Evolutionary conservation across 1,139 yeast genomes (phyloP).

Genomic region (Maudiozyma humilis): DNA sequence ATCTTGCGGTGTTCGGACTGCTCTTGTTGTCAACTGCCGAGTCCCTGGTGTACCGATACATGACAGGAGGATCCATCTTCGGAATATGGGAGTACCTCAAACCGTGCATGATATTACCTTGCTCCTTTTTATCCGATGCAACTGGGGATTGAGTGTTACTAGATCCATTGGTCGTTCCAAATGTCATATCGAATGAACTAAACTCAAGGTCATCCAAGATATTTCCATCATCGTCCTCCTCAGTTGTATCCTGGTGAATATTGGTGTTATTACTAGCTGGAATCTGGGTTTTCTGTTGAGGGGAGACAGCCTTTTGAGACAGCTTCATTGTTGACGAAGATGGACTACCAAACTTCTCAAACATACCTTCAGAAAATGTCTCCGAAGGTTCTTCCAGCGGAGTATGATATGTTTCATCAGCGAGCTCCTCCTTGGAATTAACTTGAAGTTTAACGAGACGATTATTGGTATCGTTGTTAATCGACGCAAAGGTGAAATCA

Average conservation of each 20-base stretch:
- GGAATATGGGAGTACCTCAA: slow-evolving; percentile 1
- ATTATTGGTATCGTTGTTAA: slow-evolving; percentile 12
- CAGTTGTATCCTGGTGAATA: neutral
- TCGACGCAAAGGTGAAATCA: slow-evolving; percentile 17
- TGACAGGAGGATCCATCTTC: slow-evolving; percentile 7
- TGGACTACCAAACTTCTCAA: neutral
- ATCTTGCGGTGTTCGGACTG: neutral
- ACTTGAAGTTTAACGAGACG: slow-evolving; percentile 16
- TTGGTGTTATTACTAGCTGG: too few relatives aligned
- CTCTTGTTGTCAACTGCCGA: slow-evolving; percentile 1
- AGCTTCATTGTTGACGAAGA: neutral
- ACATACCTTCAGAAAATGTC: slow-evolving; percentile 9
- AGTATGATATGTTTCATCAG: slow-evolving; percentile 3
- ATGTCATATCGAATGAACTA: slow-evolving; percentile 29
- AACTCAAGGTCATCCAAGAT: slow-evolving; percentile 27
- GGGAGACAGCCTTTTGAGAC: too few relatives aligned
- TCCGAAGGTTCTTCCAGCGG: slow-evolving; percentile 8
- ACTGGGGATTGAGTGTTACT: slow-evolving; percentile 2
- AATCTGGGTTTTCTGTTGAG: too few relatives aligned
- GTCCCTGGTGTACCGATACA: slow-evolving; percentile 12
- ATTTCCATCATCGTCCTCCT: neutral
- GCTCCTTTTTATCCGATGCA: neutral
- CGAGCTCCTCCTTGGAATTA: slow-evolving; percentile 18
- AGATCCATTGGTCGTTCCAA: slow-evolving; percentile 15
- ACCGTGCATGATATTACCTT: neutral